These are phyloP conservation scores for Vigna hirtella DNA, from an alignment of 306 rosid species.

Conservation along the genomic window DNA sequence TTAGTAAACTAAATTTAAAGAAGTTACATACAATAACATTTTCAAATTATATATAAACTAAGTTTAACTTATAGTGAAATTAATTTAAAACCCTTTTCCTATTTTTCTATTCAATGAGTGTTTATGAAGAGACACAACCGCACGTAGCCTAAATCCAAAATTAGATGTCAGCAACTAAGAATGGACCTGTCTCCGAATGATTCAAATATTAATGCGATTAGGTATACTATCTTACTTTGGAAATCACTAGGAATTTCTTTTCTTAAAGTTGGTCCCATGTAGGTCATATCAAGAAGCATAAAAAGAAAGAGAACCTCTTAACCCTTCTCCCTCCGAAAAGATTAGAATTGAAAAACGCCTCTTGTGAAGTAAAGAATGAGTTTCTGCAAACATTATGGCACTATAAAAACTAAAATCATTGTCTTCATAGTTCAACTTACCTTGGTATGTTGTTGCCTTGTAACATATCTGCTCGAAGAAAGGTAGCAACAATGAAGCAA, in stretches of 20 bases:
- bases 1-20: no score
- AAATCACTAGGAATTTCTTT: background rate
- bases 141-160: background rate
- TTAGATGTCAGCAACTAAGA: slow-evolving; percentile 19
- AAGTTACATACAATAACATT: no score
- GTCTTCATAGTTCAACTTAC: no score
- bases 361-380: background rate
- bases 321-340: background rate
- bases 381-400: background rate
- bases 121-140: no score
- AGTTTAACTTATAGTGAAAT: no score
- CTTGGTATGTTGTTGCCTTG: no score
- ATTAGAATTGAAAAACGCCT: background rate
- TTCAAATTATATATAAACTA: no score
- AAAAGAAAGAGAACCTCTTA: slow-evolving; percentile 16
- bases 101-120: no score
- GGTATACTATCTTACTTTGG: slow-evolving; percentile 30
- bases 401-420: no score
- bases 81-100: no score
- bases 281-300: slow-evolving; percentile 36
- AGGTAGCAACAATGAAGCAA: no score
- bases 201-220: slow-evolving; percentile 41
- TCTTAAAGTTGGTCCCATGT: slow-evolving; percentile 44
- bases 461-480: no score
- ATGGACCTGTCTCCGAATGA: background rate